Percentiles rank a stretch among this genome's conserved stretches.
These are phyloP conservation scores for Geranium rotundifolium DNA, from an alignment of 345 rosid genomes.

Conservation along the genomic window DNA sequence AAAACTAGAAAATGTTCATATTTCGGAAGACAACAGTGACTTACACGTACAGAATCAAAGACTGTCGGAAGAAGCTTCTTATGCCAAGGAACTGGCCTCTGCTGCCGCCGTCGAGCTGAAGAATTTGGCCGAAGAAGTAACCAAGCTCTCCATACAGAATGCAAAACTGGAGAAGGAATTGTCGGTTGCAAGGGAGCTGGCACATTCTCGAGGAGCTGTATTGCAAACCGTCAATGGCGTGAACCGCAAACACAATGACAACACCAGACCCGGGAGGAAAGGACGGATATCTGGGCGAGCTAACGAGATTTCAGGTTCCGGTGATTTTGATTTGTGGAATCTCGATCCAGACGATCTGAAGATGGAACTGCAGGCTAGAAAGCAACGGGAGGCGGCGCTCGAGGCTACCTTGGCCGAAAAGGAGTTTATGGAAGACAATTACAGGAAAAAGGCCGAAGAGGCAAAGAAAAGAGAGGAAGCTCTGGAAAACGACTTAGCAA, in stretches of 20 bases:
- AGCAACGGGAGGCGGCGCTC: slow-evolving; percentile 73
- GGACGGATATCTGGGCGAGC: slow-evolving; percentile 63
- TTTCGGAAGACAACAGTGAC: slow-evolving; percentile 90
- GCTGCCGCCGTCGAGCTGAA: slow-evolving; percentile 99
- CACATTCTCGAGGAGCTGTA: slow-evolving; percentile 43
- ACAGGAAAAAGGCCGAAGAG: slow-evolving; percentile 71
- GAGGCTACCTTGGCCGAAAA: slow-evolving; percentile 82
- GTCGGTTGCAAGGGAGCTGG: slow-evolving; percentile 54
- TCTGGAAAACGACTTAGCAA: slow-evolving; percentile 89
- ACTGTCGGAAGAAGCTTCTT: slow-evolving; percentile 92
- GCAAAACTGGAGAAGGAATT: slow-evolving; percentile 76
- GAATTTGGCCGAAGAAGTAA: slow-evolving; percentile 88
- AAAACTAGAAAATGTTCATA: slow-evolving; percentile 71
- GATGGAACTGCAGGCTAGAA: slow-evolving; percentile 83
- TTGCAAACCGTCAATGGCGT: slow-evolving; percentile 41
- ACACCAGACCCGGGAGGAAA: slow-evolving; percentile 55
- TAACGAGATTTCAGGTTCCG: slow-evolving; percentile 45
- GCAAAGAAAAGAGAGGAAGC: slow-evolving; percentile 85
- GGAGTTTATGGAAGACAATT: slow-evolving; percentile 75
- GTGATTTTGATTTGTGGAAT: slow-evolving; percentile 76
- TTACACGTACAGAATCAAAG: slow-evolving; percentile 77
- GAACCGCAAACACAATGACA: slow-evolving; percentile 58
- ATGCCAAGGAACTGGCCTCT: slow-evolving; percentile 93
- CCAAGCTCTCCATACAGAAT: slow-evolving; percentile 73
- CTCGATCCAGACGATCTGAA: slow-evolving; percentile 68